Evolutionary conservation across 495 filamentous ascomycete genomes (phyloP).

Genomic region (Talaromyces adpressus): DNA sequence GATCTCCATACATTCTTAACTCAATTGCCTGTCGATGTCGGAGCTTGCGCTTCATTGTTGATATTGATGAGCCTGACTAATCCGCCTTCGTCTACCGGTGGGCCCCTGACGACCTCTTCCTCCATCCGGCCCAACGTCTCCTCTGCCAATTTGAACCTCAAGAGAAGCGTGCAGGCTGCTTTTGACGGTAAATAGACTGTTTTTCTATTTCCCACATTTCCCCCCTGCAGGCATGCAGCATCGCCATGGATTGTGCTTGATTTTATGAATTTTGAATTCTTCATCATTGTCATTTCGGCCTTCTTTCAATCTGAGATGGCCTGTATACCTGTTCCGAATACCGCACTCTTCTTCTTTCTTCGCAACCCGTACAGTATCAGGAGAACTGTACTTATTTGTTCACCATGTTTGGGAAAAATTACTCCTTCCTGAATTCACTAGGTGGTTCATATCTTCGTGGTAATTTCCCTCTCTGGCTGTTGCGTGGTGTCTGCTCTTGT

Average conservation of each 20-base stretch:
- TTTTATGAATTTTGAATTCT: constrained; percentile 14
- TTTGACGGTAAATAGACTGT: constrained; percentile 65
- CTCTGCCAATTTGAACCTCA: constrained; percentile 49
- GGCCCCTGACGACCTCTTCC: constrained; percentile 33
- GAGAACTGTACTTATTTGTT: constrained; percentile 13
- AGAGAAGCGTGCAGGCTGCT: constrained; percentile 66
- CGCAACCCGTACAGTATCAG: not conserved
- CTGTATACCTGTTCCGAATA: constrained; percentile 10
- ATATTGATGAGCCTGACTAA: constrained; percentile 46
- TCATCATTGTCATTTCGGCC: constrained; percentile 11
- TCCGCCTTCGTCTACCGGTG: constrained; percentile 44
- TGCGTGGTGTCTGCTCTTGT: constrained; percentile 11
- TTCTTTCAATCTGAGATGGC: constrained; percentile 9
- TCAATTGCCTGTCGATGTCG: not conserved
- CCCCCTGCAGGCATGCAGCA: constrained; percentile 12
- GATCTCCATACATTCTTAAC: not conserved
- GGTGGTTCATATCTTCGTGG: constrained; percentile 43
- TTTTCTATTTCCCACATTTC: not conserved
- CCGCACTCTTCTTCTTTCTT: constrained; percentile 6
- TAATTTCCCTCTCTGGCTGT: constrained; percentile 29
- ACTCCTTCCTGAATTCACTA: constrained; percentile 33
- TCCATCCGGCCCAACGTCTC: constrained; percentile 25
- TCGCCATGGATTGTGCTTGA: constrained; percentile 13
- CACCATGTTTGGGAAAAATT: constrained; percentile 38
- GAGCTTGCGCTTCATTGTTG: not conserved